Percentiles rank a stretch among this genome's conserved stretches.
phyloP scores from a whole-genome alignment of 2,329 filamentous ascomycete genomes.

The Fonsecaea pugnacius region DNA sequence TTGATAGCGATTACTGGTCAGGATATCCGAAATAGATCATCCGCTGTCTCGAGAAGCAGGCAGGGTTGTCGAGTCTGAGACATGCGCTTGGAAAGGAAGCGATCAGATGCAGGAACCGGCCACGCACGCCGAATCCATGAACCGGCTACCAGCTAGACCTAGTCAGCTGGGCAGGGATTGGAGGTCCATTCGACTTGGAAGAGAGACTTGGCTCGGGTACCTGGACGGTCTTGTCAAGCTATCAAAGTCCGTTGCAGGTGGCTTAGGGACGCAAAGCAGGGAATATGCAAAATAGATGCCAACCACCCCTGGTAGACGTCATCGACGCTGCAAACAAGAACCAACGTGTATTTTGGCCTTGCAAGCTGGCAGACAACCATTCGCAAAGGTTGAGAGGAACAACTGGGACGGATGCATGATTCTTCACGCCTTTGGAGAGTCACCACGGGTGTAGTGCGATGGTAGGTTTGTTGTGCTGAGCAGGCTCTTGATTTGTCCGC shows the following conservation, averaged over 20 bases:
- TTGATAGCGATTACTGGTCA: slow-evolving; percentile 15
- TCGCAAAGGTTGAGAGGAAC: slow-evolving; percentile 1
- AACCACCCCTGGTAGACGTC: slow-evolving; percentile 13
- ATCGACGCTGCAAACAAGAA: slow-evolving; percentile 4
- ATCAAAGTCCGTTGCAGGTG: slow-evolving; percentile 18
- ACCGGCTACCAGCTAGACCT: slow-evolving; percentile 19
- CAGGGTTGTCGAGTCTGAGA: slow-evolving; percentile 30
- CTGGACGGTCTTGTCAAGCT: slow-evolving; percentile 17
- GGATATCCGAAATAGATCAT: slow-evolving; percentile 24
- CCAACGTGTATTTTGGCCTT: slow-evolving; percentile 1
- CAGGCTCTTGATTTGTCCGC: slow-evolving; percentile 8
- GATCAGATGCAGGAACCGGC: slow-evolving; percentile 29
- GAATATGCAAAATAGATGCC: not conserved
- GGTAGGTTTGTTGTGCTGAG: not conserved
- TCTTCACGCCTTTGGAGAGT: slow-evolving; percentile 8
- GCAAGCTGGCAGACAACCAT: slow-evolving; percentile 14
- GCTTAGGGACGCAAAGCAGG: slow-evolving; percentile 11
- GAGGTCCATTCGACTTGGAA: slow-evolving; percentile 14
- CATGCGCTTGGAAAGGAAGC: slow-evolving; percentile 29
- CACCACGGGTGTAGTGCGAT: slow-evolving; percentile 18
- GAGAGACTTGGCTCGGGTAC: slow-evolving; percentile 22
- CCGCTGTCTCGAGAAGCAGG: slow-evolving; percentile 18
- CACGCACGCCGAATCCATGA: slow-evolving; percentile 15
- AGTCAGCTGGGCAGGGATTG: slow-evolving; percentile 15
- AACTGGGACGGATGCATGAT: slow-evolving; percentile 1